Evolutionary conservation across 129 eudicot species (phyloP), one percentile per base, ranked within the genome.

Genomic region (Logfia minima): DNA sequence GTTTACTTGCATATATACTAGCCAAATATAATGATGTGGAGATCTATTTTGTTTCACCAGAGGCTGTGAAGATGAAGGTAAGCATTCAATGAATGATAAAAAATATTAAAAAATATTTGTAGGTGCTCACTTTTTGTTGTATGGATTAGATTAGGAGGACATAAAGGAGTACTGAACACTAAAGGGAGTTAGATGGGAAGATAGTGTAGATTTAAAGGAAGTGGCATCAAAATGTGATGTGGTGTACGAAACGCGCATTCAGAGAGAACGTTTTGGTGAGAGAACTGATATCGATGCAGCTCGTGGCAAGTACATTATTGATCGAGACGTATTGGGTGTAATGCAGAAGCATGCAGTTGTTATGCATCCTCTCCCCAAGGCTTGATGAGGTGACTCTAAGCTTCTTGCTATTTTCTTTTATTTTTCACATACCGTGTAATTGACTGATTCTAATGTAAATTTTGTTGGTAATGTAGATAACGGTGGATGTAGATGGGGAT

Each of bases 331-430:
- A 28, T 84, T 94, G 83, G 74, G 72, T 82, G 93, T 85, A 35
- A 91, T 94, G 97, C 97, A 91, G 85, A 89, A 89, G 79, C 99
- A 94, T 70, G 94, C 99, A 17, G n/a, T n/a, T n/a, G 87, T 94
- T 79, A 94, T 94, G 99, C 99, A 94, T 79, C 99, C 99, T 71
- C 86, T 91, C n/a, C 19, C 99, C 99, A 22, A 85, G 99, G 83
- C 99, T 94, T 35, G 99, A 94, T 76, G 99, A 94, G 99, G 97
- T 89, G 43, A 1, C 37, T 69, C 17, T n/a, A 58, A 37, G 34
- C 24, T 13, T 32, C 3, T 67, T 68, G 6, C 13, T 4, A 22
- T 59, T 58, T 39, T 58, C 17, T 24, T 39, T 13, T 52, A 31
- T 22, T 4, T 8, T 39, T 13, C 6, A 7, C 8, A n/a, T 8